These are phyloP conservation scores for Pharus latifolius DNA, from an alignment of 176 grass and related monocot genomes.

Conservation along the genomic window DNA sequence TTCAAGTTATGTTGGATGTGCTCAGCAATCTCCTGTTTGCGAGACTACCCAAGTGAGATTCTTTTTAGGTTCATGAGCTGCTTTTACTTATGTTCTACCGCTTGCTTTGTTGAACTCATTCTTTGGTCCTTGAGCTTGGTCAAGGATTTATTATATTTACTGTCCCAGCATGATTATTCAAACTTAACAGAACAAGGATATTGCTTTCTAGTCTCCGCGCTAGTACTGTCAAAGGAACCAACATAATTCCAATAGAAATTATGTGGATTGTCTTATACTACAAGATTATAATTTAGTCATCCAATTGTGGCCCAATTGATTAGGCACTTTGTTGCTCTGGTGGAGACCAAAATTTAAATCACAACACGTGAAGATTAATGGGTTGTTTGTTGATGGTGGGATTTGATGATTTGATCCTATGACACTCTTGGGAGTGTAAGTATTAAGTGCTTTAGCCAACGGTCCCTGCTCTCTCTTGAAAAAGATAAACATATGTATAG, in stretches of 20 bases:
- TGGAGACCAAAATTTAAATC: too few relatives aligned
- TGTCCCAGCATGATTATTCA: background rate
- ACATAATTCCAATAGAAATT: background rate
- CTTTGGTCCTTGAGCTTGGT: background rate
- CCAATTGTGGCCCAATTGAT: background rate
- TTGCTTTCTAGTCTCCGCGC: background rate
- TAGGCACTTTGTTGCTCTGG: background rate
- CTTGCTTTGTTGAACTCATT: background rate
- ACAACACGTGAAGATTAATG: too few relatives aligned
- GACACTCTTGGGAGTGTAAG: too few relatives aligned
- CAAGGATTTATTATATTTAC: background rate
- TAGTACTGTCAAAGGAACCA: background rate
- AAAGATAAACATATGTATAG: background rate
- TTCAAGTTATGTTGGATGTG: conserved; percentile 98
- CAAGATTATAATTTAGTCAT: background rate
- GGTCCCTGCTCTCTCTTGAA: background rate
- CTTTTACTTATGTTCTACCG: background rate
- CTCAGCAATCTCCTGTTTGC: conserved; percentile 91
- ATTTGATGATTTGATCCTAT: too few relatives aligned
- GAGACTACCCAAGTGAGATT: conserved; percentile 81
- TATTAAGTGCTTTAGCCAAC: too few relatives aligned
- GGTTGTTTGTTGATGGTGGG: too few relatives aligned
- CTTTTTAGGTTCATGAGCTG: conserved; percentile 8
- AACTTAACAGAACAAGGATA: background rate
- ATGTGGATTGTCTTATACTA: background rate